Evolutionary conservation across 2,329 filamentous ascomycete genomes (phyloP), one percentile per base, ranked within the genome.

Genomic region (Talaromyces sp.): DNA sequence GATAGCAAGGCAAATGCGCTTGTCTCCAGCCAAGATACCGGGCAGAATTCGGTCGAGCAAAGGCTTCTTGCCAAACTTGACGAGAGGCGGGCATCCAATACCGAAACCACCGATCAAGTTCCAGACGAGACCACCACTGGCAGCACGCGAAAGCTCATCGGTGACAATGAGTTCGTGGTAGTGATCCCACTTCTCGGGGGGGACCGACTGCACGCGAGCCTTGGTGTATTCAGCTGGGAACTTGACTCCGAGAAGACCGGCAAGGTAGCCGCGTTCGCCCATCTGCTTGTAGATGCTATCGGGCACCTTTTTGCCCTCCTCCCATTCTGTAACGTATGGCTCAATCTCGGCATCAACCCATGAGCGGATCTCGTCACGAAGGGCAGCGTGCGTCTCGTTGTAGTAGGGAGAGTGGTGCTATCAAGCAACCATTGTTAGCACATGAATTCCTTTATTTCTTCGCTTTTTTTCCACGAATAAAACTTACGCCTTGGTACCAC

Each of bases 101-200:
- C 92, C 93, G 73, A 91, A 97, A n/a, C 95, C 95, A 68, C 93
- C 95, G 65, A 98, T 89, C 70, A 98, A 81, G 77, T 96, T 96
- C 95, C 95, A 98, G 25, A 98, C 92, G 65, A 98, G 89, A 62
- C 95, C 95, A 71, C 95, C 95, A 55, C 91, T 96, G 60, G 89
- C 95, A 57, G 87, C 82, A 60, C 95, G 91, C 44, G 91, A 96
- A 52, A 99, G 81, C 83, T 99, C 95, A 69, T 99, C 95, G 1
- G 93, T 98, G 63, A 99, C 75, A 52, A 98, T 84, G 85, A 98
- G 85, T 83, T 99, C 95, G 79, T 99, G 95, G 87, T 98, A 99
- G 52, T 96, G 85, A 80, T 99, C 95, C 93, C 93, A 99, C 75
- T 95, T 88, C 79, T 97, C 92, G 0, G 90, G 81, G 0, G 89